Base-by-base conservation (phyloP, 2,329 filamentous ascomycete genomes). In the Pestalotiopsis sp. region DNA sequence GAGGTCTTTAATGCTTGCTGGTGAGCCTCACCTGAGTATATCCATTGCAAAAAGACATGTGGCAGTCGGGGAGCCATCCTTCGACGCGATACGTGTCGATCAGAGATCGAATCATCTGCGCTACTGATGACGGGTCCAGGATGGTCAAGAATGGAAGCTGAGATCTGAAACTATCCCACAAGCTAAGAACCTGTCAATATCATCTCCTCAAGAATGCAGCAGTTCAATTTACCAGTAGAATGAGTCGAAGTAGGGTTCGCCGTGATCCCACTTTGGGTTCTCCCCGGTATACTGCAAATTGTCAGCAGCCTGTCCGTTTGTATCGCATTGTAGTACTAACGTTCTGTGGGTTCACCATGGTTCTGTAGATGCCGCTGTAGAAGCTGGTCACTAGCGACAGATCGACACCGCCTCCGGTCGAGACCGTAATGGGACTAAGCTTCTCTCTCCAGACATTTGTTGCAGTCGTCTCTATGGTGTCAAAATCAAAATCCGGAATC, bases 31-130 rank as follows among this genome's bases (percentile, higher is more conserved):
- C 80, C 74, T 94, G 92, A 0, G 91, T 93, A 74, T 87, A 91
- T 0, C 92, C 92, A 75, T 91, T 92, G 76, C 88, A 92, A 1
- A 93, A 83, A n/a, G 86, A 90, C 91, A 94, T 93, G 45, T 91
- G 87, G 71, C 91, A 93, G 75, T 94, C 92, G 0, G 92, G 92
- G 4, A 94, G 80, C 82, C 89, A 93, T 0, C 92, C 92, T 72
- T 91, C 85, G 72, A 92, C 85, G 38, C 84, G 84, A 72, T 93
- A 94, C 0, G 88, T 93, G 69, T 93, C 91, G 20, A 94, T 87
- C 39, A 94, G 81, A 67, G 90, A 92, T 25, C 91, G 85, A 12
- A 94, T 83, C 87, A 94, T 92, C 67, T 87, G 80, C 0, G 89
- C 86, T 66, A 93, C 87, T 1, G 88, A 86, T 0, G 80, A 70